Evolutionary conservation across 352 stramenopile genomes (phyloP).

Genomic region (Phytophthora meadii): DNA sequence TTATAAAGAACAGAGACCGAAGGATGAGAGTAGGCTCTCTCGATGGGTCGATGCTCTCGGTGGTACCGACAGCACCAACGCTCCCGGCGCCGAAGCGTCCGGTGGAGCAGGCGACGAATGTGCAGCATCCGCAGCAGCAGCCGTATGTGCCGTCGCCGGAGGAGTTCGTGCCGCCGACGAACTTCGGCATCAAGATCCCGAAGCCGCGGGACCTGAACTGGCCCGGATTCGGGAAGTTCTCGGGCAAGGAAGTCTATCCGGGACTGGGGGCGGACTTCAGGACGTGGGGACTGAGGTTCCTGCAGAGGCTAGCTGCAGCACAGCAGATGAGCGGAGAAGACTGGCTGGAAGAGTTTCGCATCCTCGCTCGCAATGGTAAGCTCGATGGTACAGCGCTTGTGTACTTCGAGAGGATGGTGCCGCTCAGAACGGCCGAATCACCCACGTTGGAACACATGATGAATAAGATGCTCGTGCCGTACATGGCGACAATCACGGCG

Average conservation of each 20-base stretch:
- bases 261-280: constrained; percentile 5
- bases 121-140: not conserved
- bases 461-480: constrained; percentile 12
- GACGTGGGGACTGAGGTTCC: constrained; percentile 3
- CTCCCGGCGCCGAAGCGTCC: not conserved
- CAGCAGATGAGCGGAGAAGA: constrained; percentile 5
- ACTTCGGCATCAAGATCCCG: constrained; percentile 7
- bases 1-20: constrained; percentile 2
- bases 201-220: constrained; percentile 4
- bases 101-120: not conserved
- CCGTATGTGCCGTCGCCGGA: not conserved
- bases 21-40: not conserved
- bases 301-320: constrained; percentile 1
- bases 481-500: constrained; percentile 3
- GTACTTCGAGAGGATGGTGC: constrained; percentile 14
- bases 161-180: constrained; percentile 4
- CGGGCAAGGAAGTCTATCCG: constrained; percentile 1
- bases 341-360: constrained; percentile 1
- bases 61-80: not conserved
- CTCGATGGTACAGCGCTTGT: not conserved
- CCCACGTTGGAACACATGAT: constrained; percentile 12
- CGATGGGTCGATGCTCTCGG: not conserved
- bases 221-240: not conserved
- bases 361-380: constrained; percentile 1
- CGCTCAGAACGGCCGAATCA: not conserved